These are phyloP conservation scores for Leptodermis oblonga DNA, from an alignment of 257 asterid genomes.

Conservation along the genomic window DNA sequence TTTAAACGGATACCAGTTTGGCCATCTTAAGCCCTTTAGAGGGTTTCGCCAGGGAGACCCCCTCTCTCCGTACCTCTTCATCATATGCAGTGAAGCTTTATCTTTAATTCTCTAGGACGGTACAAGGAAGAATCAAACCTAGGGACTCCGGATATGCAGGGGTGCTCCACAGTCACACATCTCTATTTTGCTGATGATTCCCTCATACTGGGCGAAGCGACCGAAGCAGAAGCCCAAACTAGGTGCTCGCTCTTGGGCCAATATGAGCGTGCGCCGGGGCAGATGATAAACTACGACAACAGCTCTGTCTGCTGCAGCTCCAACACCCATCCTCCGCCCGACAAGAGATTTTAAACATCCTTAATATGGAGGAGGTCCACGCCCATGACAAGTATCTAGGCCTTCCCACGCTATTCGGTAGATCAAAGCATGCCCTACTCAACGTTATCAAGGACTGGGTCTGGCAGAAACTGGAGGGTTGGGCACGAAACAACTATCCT, in stretches of 20 bases:
- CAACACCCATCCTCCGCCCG: background rate
- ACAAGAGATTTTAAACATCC: background rate
- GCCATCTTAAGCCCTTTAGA: background rate
- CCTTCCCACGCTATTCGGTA: background rate
- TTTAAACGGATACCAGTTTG: background rate
- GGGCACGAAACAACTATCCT: background rate
- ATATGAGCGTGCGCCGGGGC: too few relatives aligned
- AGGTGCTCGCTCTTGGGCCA: too few relatives aligned
- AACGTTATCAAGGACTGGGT: background rate
- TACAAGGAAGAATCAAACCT: background rate
- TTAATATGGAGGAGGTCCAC: background rate
- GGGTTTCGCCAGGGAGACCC: conserved; percentile 2
- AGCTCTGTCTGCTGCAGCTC: background rate
- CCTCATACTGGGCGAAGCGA: too few relatives aligned
- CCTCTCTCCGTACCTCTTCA: background rate
- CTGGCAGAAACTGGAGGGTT: background rate
- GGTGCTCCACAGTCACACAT: background rate
- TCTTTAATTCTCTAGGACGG: background rate
- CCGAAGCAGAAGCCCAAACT: too few relatives aligned
- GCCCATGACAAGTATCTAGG: background rate
- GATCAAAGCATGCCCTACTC: background rate
- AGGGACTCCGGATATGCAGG: background rate
- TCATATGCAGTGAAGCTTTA: background rate
- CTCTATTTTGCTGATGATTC: too few relatives aligned
- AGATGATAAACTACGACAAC: background rate